These are phyloP conservation scores for Russula dissimulans DNA, from an alignment of 768 basidiomycete genomes.

Conservation along the genomic window DNA sequence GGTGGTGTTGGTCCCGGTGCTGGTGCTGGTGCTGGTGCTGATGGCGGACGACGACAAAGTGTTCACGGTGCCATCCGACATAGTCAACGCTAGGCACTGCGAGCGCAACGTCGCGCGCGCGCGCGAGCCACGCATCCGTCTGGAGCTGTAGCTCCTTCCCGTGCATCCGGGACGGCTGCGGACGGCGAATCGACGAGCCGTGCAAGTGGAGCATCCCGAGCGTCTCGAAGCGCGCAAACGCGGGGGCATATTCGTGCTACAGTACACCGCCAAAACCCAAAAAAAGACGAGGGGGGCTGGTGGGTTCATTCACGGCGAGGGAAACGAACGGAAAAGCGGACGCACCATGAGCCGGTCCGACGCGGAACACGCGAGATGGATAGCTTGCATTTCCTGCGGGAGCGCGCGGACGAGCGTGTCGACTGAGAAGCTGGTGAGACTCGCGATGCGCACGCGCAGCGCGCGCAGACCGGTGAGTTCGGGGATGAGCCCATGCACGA, in stretches of 20 bases:
- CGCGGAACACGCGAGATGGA: conserved; percentile 42
- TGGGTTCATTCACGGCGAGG: background rate
- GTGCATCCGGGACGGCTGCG: conserved; percentile 46
- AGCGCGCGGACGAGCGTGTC: conserved; percentile 29
- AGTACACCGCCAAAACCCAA: background rate
- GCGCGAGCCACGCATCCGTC: conserved; percentile 46
- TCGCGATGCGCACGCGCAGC: conserved; percentile 47
- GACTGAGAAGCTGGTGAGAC: conserved; percentile 34
- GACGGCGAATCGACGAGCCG: conserved; percentile 37
- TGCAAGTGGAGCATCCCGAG: conserved; percentile 56
- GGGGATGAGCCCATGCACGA: conserved; percentile 43
- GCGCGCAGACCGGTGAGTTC: conserved; percentile 44
- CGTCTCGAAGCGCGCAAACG: conserved; percentile 38
- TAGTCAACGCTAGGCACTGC: conserved; percentile 49
- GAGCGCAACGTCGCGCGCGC: conserved; percentile 42
- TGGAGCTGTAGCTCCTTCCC: conserved; percentile 52
- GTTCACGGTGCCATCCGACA: conserved; percentile 66
- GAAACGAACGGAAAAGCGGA: conserved; percentile 2
- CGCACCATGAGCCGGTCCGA: conserved; percentile 44
- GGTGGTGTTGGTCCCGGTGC: no score
- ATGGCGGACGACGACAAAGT: conserved; percentile 50
- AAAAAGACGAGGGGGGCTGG: no score
- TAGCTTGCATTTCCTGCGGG: conserved; percentile 38
- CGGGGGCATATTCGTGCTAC: conserved; percentile 47
- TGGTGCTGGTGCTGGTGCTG: background rate